Conservation (phyloP, 768 basidiomycete species). For the Suillus discolor region DNA sequence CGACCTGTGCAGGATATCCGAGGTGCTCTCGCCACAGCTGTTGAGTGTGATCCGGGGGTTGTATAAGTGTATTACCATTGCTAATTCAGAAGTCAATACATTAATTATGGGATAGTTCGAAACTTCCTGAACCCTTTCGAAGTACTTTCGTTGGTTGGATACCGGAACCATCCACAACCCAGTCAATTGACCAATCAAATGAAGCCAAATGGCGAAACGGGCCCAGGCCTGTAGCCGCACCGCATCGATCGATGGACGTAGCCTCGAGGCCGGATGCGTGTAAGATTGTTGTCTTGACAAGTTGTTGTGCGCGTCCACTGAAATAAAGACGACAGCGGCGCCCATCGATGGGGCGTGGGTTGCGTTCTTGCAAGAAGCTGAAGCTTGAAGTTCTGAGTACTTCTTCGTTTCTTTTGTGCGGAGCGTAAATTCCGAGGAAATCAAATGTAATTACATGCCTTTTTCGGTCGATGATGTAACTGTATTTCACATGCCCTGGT, state of each 20-base stretch:
- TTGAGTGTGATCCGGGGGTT: too few species aligned
- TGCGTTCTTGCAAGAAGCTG: neutral
- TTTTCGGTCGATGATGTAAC: neutral
- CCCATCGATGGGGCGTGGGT: neutral
- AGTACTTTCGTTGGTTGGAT: neutral
- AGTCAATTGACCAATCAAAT: neutral
- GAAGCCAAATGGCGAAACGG: neutral
- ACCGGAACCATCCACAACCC: neutral
- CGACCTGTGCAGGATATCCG: neutral
- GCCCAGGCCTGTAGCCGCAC: neutral
- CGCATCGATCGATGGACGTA: neutral
- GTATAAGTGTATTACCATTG: too few species aligned
- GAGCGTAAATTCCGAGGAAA: neutral
- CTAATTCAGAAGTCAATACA: neutral
- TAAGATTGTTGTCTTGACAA: conserved; percentile 3
- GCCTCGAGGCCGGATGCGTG: neutral
- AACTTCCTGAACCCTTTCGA: neutral
- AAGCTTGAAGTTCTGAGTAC: neutral
- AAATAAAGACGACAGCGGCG: neutral
- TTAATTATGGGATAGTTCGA: neutral
- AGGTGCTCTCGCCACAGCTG: too few species aligned
- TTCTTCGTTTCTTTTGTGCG: neutral
- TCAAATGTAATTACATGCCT: neutral
- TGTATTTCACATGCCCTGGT: conserved; percentile 31
- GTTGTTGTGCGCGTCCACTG: neutral